These are phyloP conservation scores for Lonicera japonica DNA, from an alignment of 129 eudicot genomes.

Conservation along the genomic window DNA sequence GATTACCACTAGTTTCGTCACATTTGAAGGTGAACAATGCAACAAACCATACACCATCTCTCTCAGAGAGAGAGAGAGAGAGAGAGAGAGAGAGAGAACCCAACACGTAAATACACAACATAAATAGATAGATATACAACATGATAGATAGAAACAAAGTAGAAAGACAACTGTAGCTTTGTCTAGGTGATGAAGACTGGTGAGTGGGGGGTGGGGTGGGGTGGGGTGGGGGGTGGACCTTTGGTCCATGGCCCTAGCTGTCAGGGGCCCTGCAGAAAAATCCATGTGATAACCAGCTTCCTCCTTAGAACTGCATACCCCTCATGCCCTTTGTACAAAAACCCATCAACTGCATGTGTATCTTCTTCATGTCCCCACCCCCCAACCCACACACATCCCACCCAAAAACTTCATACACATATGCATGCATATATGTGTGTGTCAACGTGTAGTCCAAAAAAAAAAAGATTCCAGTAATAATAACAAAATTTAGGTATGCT, in stretches of 20 bases:
- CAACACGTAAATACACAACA: neutral
- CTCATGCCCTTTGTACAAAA: neutral
- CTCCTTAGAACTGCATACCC: neutral
- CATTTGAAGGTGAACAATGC: too few species aligned
- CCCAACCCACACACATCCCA: too few species aligned
- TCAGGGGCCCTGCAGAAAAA: conserved; percentile 43
- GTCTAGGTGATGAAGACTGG: conserved; percentile 48
- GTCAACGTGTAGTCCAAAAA: neutral
- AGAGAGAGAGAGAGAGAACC: too few species aligned
- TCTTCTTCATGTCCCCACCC: conserved; percentile 46
- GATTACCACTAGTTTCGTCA: too few species aligned
- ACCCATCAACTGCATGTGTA: conserved; percentile 11
- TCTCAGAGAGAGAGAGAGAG: too few species aligned
- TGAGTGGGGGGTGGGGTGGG: conserved; percentile 19
- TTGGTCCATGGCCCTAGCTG: conserved; percentile 81
- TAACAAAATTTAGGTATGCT: neutral
- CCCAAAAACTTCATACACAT: neutral
- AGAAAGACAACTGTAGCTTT: conserved; percentile 22
- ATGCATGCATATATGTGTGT: neutral
- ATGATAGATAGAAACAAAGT: conserved; percentile 13
- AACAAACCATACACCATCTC: too few species aligned
- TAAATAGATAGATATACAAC: conserved; percentile 1
- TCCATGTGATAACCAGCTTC: conserved; percentile 60
- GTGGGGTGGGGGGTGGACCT: neutral
- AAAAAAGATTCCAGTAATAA: neutral